Evolutionary conservation across 2,329 filamentous ascomycete genomes (phyloP), one percentile per base, ranked within the genome.

Genomic region (Penicillium sp.): DNA sequence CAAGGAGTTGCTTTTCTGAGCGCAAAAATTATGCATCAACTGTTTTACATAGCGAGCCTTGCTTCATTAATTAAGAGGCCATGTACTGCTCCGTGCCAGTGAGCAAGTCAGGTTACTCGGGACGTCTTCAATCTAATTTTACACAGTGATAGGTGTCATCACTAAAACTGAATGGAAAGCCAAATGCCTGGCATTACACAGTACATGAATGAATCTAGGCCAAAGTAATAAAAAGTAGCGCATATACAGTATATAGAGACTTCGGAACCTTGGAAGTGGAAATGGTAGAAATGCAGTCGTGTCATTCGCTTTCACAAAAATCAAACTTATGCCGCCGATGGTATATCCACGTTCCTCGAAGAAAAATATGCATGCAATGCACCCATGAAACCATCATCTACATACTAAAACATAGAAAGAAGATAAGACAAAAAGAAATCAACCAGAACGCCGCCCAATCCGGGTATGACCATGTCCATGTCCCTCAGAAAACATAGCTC

Each of bases 401-500:
- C 24, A 37, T 52, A 21, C 29, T 50, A 26, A 39, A 21, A 49
- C 46, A 44, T 49, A 14, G 8, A 49, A 54, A 39, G 31, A 45
- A 31, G 42, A 33, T 8, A 31, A 37, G 43, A 42, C 10, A 43
- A 31, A 27, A 33, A 16, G 35, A 24, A 44, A 27, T 39, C 22
- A 48, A 44, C 47, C 56, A 33, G 14, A 59, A 60, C 57, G 52
- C 61, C 59, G 45, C 51, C 52, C 3, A 55, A 47, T 8, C 44
- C n/a, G 22, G 11, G 11, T 49, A 46, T 29, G 50, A 16, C n/a
- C 29, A 49, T 49, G 29, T 33, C 33, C 31, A 29, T 27, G 19
- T 46, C 27, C 43, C 46, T 73, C 62, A 78, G 57, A 78, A 65
- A 65, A 75, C 68, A 68, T 74, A 74, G 60, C 74, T 76, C 57